Percentiles rank a stretch among this genome's conserved stretches.
These are phyloP conservation scores for Licmophora abbreviata DNA, from an alignment of 108 stramenopile species.

Conservation along the genomic window DNA sequence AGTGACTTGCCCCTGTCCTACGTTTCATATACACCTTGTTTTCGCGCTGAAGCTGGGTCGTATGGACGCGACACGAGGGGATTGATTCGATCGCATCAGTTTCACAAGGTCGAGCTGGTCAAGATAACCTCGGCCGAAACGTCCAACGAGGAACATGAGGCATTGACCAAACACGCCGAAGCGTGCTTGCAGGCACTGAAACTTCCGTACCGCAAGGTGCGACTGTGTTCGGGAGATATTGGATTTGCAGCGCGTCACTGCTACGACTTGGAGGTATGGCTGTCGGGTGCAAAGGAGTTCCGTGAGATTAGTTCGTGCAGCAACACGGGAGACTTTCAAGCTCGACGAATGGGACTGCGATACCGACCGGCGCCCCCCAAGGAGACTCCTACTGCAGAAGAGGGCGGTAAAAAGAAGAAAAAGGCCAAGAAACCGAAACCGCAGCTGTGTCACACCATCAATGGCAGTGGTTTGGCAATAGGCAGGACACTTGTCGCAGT, in stretches of 20 bases:
- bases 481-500: constrained; percentile 94
- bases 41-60: constrained; percentile 97
- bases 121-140: constrained; percentile 82
- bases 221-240: constrained; percentile 93
- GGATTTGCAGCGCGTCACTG: constrained; percentile 91
- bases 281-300: constrained; percentile 87
- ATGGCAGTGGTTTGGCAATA: constrained; percentile 96
- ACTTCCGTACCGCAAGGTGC: constrained; percentile 89
- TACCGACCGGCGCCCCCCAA: constrained; percentile 65
- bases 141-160: constrained; percentile 81
- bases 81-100: constrained; percentile 96
- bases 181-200: constrained; percentile 76
- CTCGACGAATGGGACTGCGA: constrained; percentile 89
- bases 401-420: constrained; percentile 44
- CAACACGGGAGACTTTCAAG: constrained; percentile 97
- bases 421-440: constrained; percentile 76
- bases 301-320: constrained; percentile 94
- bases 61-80: constrained; percentile 94
- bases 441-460: constrained; percentile 92
- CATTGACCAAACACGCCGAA: constrained; percentile 81
- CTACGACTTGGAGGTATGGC: constrained; percentile 98
- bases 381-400: constrained; percentile 1
- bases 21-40: constrained; percentile 92
- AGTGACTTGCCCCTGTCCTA: constrained; percentile 80
- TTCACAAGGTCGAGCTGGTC: constrained; percentile 97